Evolutionary conservation across 75 land plant species (phyloP), one percentile per base, ranked within the genome.

Genomic region (Cryptomeria japonica): DNA sequence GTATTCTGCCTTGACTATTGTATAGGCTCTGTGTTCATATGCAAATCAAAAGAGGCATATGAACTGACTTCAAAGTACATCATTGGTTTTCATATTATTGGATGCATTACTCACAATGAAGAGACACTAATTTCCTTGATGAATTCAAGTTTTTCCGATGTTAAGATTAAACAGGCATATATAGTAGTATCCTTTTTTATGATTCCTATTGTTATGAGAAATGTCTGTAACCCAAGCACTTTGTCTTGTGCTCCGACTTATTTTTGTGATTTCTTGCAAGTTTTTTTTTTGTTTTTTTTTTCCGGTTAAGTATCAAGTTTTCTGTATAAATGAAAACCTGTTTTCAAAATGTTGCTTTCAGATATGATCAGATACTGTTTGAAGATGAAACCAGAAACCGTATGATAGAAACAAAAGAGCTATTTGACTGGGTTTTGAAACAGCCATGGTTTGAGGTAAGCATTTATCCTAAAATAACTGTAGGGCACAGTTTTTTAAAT

Each of bases 361-460:
- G 97, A 88, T 96, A 97, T 90, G 99, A 97, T 89, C 98, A 97
- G 83, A 94, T 88, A 28, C 94, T 96, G 18, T 93, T 92, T 89
- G 99, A 97, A 90, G 98, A 96, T 90, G 96, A 95, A 68, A 89
- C 88, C 19, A 94, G 89, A 83, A 97, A 97, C 86, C 88, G 99
- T 38, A 95, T 97, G 96, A 92, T 96, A 88, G 99, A 97, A 89
- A 93, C 98, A 0, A 97, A 92, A 58, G 98, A 95, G 76, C 94
- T 97, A 25, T 95, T 97, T 93, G 96, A 94, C 19, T 96, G 96
- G 99, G 93, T 97, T 68, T 88, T 97, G 55, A 93, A 91, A 90
- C 94, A 96, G 85, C 93, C 95, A 68, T 94, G 95, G 85, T 97
- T 97, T 88, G 93, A 97, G 98, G 99, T 97, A 85, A 83, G n/a